phyloP scores from a whole-genome alignment of 2,329 filamentous ascomycete genomes.

The Colletotrichum simmondsii region DNA sequence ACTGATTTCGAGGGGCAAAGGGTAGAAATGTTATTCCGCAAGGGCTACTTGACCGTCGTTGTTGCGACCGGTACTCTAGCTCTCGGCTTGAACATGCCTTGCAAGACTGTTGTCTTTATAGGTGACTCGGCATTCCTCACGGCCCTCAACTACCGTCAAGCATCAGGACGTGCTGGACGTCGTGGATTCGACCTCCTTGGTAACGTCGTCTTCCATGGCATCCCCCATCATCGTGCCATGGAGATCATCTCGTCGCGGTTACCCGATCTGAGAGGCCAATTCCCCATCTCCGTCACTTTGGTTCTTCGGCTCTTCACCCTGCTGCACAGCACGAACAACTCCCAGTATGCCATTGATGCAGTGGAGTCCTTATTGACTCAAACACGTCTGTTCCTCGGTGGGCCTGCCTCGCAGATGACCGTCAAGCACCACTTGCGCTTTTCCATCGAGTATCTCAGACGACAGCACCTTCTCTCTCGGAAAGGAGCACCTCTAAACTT shows the following conservation, averaged over 20 bases:
- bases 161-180: constrained; percentile 80
- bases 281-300: constrained; percentile 79
- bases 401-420: constrained; percentile 73
- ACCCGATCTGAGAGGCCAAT: constrained; percentile 81
- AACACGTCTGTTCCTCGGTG: constrained; percentile 76
- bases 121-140: constrained; percentile 80
- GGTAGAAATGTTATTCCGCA: constrained; percentile 80
- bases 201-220: constrained; percentile 81
- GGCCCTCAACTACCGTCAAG: constrained; percentile 81
- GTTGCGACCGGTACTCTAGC: constrained; percentile 82
- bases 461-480: constrained; percentile 72
- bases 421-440: constrained; percentile 83
- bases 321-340: constrained; percentile 72
- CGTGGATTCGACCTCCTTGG: constrained; percentile 84
- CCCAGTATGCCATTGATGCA: constrained; percentile 69
- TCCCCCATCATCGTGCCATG: constrained; percentile 69
- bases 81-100: constrained; percentile 86
- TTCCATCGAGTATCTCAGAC: constrained; percentile 81
- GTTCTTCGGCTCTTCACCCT: constrained; percentile 76
- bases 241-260: constrained; percentile 79
- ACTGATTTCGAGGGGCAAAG: constrained; percentile 38
- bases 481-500: constrained; percentile 77
- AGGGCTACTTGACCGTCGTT: constrained; percentile 76
- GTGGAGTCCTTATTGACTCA: constrained; percentile 77
- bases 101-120: constrained; percentile 82